Evolutionary conservation across 768 basidiomycete genomes (phyloP).

Genomic region (Floccularia luteovirens): DNA sequence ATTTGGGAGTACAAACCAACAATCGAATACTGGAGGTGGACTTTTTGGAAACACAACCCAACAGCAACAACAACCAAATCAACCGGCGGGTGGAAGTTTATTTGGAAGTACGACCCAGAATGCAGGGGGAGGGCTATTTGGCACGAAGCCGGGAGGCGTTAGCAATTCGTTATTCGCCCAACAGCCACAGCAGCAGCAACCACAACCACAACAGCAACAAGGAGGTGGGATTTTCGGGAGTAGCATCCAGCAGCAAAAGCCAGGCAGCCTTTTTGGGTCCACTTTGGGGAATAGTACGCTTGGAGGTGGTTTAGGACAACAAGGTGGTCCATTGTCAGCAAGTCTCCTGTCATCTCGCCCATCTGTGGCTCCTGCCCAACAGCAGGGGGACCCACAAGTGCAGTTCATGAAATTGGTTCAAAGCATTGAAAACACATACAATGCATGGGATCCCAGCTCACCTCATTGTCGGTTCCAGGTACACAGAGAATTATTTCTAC

Average conservation of each 20-base stretch:
- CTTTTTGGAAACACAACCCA: constrained; percentile 9
- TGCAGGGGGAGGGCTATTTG: constrained; percentile 14
- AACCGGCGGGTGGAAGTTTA: constrained; percentile 8
- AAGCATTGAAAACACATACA: constrained; percentile 55
- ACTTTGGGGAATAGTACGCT: constrained; percentile 20
- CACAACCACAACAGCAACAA: constrained; percentile 17
- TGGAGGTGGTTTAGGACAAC: constrained; percentile 12
- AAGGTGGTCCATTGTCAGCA: constrained; percentile 15
- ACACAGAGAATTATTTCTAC: constrained; percentile 10
- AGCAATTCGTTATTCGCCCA: constrained; percentile 13
- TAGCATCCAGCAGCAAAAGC: constrained; percentile 9
- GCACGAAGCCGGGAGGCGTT: constrained; percentile 13
- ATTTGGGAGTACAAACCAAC: constrained; percentile 18
- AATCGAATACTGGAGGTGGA: constrained; percentile 5
- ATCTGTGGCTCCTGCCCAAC: constrained; percentile 25
- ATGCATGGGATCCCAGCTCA: constrained; percentile 66
- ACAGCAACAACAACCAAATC: constrained; percentile 9
- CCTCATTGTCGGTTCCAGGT: constrained; percentile 80
- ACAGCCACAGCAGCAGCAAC: constrained; percentile 18
- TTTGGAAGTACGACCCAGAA: constrained; percentile 13
- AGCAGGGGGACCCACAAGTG: constrained; percentile 51
- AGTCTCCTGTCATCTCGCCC: constrained; percentile 30
- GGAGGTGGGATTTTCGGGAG: constrained; percentile 16
- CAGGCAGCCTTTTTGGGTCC: constrained; percentile 12
- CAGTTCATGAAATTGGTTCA: constrained; percentile 48